Conservation (phyloP, 441 rosid genomes). For the Jatropha podagrica region DNA sequence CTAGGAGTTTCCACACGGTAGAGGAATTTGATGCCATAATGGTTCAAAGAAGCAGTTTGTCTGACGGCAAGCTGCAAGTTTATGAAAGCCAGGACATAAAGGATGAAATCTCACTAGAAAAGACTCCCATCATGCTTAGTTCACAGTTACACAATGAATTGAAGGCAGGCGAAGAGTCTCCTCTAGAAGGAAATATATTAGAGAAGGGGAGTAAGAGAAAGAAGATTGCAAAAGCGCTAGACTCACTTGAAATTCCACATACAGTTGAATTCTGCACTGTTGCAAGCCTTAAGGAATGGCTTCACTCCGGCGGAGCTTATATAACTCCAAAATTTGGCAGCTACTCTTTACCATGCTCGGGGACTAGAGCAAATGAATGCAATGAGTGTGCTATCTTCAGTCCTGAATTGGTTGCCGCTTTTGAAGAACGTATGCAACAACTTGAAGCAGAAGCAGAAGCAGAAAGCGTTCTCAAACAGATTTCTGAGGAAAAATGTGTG, state of each 20-base stretch:
- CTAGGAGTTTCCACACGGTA: constrained; percentile 42
- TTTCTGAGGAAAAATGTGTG: constrained; percentile 20
- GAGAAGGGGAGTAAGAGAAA: constrained; percentile 35
- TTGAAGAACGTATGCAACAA: constrained; percentile 39
- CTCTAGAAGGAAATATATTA: constrained; percentile 12
- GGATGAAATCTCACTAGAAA: constrained; percentile 4
- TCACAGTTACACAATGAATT: neutral
- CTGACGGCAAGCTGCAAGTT: constrained; percentile 10
- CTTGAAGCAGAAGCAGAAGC: constrained; percentile 49
- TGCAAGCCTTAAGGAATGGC: constrained; percentile 33
- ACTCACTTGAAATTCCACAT: constrained; percentile 30
- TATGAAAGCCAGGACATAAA: neutral
- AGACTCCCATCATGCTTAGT: constrained; percentile 4
- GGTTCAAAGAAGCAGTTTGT: constrained; percentile 20
- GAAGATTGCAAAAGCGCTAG: constrained; percentile 31
- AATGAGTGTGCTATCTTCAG: constrained; percentile 23
- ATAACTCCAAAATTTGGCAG: constrained; percentile 44
- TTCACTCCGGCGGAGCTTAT: constrained; percentile 23
- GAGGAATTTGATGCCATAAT: constrained; percentile 41
- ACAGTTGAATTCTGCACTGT: constrained; percentile 30
- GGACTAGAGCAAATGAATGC: constrained; percentile 7
- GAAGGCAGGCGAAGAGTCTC: neutral
- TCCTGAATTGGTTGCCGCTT: constrained; percentile 38
- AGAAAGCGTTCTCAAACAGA: constrained; percentile 36
- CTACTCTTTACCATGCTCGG: constrained; percentile 17